Conservation (phyloP, 345 rosid species). For the Lepidium aucheri region DNA sequence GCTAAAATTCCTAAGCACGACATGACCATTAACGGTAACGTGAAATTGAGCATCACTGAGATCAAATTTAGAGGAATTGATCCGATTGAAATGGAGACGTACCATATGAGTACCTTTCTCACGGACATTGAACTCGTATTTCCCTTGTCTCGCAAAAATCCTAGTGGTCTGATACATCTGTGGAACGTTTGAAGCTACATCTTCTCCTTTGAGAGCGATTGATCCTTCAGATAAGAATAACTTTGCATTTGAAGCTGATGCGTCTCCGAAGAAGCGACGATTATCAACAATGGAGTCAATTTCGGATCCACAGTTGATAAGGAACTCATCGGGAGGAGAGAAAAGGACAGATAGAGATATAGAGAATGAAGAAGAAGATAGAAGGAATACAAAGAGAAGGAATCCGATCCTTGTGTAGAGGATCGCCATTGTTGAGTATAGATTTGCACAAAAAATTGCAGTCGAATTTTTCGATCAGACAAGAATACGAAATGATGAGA, state of each 20-base stretch:
- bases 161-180: slow-evolving; percentile 60
- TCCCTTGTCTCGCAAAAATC: slow-evolving; percentile 50
- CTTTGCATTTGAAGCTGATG: slow-evolving; percentile 11
- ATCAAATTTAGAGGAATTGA: slow-evolving; percentile 37
- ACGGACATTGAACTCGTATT: slow-evolving; percentile 50
- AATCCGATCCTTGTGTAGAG: slow-evolving; percentile 1
- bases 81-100: slow-evolving; percentile 61
- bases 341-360: slow-evolving; percentile 23
- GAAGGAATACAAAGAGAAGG: slow-evolving; percentile 13
- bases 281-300: slow-evolving; percentile 43
- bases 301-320: slow-evolving; percentile 64
- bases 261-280: slow-evolving; percentile 60
- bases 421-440: slow-evolving; percentile 12
- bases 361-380: slow-evolving; percentile 10
- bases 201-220: slow-evolving; percentile 26
- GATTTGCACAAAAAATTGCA: background rate
- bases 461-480: slow-evolving; percentile 8
- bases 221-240: slow-evolving; percentile 30
- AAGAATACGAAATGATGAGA: background rate
- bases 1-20: slow-evolving; percentile 56
- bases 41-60: slow-evolving; percentile 48
- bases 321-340: slow-evolving; percentile 52
- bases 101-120: slow-evolving; percentile 67
- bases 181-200: slow-evolving; percentile 23
- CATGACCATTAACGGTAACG: slow-evolving; percentile 61